phyloP scores from a whole-genome alignment of 2,329 filamentous ascomycete genomes.

The Alternaria metachromatica region DNA sequence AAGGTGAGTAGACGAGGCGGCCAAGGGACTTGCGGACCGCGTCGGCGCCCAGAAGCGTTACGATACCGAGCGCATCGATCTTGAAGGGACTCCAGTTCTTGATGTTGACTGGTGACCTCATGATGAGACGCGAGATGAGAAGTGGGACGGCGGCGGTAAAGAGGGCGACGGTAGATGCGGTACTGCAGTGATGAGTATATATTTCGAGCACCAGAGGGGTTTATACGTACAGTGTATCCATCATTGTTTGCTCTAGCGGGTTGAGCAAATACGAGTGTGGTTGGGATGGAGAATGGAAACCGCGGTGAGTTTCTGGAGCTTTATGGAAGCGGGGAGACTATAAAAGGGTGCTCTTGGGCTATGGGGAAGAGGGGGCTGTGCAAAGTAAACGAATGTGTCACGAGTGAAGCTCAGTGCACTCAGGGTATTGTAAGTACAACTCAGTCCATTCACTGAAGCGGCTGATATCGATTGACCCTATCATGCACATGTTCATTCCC shows the following conservation, averaged over 20 bases:
- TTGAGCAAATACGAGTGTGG: neutral
- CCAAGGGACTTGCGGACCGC: neutral
- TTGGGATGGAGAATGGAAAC: neutral
- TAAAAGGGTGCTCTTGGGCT: neutral
- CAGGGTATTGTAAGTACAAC: neutral
- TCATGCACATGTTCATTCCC: neutral
- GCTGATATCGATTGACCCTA: neutral
- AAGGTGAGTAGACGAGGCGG: neutral
- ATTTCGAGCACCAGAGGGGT: neutral
- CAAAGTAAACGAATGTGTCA: neutral
- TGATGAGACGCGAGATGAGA: neutral
- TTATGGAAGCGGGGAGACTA: neutral
- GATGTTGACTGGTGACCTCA: neutral
- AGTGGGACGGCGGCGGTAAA: neutral
- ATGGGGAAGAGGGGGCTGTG: neutral
- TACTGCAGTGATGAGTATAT: neutral
- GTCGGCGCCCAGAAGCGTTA: neutral
- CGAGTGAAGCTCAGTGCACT: neutral
- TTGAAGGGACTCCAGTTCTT: neutral
- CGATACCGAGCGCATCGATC: neutral
- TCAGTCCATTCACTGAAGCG: neutral
- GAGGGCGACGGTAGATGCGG: neutral
- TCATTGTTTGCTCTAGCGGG: neutral
- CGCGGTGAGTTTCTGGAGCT: neutral
- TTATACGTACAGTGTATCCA: neutral